Base-by-base conservation (phyloP, 1,284 basidiomycete genomes). In the Ganoderma resinaceum region DNA sequence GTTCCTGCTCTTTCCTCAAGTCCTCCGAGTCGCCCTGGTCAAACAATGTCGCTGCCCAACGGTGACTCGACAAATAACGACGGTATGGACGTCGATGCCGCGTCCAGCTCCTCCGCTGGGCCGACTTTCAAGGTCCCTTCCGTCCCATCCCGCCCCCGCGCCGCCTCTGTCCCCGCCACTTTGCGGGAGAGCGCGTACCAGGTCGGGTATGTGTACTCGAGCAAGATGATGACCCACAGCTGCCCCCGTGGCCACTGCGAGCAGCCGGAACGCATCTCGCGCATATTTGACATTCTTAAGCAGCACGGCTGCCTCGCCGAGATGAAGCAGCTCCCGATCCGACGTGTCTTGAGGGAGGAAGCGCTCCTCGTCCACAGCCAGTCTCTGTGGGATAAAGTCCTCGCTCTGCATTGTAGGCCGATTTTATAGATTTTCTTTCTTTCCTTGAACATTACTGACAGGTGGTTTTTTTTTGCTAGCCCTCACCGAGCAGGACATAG, bases 381-480 rank as follows among this genome's bases (percentile, higher is more conserved):
- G 73, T 92, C 93, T 63, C 91, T 97, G 73, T 98, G 96, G 96
- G 88, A 96, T 70, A 95, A 95, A 78, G 92, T 99, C 26, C 83
- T 93, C 73, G 90, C 88, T 23, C 91, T 94, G 40, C 87, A 90
- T 77, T 82, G 93, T 95, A 78, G 84, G 62, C 40, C 3, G 18
- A 9, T 58, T 26, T 65, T 14, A 14, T 42, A 26, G 9, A 33
- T 3, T 14, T 2, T 12, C 42, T 26, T 37, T 6, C 20, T 38
- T 40, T 40, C 37, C 26, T 59, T 38, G 11, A 1, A 31, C 37
- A 26, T 35, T 31, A 40, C 8, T 60, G n/a, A 40, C 23, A 12
- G 23, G 12, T 2, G 3, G 35, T 11, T 11, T 35, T 9, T 59
- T 38, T 26, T 60, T 60, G 23, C 18, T 77, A 97, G 92, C 86